A percentile compares a stretch with the other conserved stretches of the same genome.
Evolutionary conservation across 352 stramenopile genomes (phyloP).

Genomic region (Phytophthora macrochlamydospora): DNA sequence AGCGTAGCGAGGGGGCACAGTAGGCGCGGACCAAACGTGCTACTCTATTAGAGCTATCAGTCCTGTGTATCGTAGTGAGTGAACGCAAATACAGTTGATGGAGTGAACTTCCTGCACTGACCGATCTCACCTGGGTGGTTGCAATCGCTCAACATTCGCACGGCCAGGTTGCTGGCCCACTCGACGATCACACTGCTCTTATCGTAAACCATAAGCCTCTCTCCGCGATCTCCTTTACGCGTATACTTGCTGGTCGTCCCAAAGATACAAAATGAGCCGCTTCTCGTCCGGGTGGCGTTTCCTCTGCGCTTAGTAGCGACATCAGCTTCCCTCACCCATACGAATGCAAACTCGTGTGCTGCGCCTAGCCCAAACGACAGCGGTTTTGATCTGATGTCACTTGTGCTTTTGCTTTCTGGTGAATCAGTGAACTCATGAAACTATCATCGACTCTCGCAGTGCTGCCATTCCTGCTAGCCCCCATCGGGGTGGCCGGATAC

Average conservation of each 20-base stretch:
- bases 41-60: too few relatives aligned
- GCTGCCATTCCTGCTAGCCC: constrained; percentile 16
- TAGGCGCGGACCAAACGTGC: too few relatives aligned
- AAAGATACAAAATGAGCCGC: constrained; percentile 16
- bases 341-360: neutral
- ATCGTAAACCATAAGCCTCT: too few relatives aligned
- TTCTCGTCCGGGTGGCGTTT: neutral
- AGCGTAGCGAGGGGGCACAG: neutral
- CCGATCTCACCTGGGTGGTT: too few relatives aligned
- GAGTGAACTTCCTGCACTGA: too few relatives aligned
- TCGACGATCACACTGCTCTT: neutral
- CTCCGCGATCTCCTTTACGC: neutral
- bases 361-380: neutral
- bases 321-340: neutral
- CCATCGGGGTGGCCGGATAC: constrained; percentile 19
- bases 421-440: constrained; percentile 13
- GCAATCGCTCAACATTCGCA: neutral
- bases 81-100: too few relatives aligned
- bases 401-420: constrained; percentile 4
- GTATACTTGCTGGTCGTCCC: neutral
- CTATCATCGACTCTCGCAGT: constrained; percentile 6
- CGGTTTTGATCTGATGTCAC: neutral
- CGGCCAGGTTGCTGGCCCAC: neutral
- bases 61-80: too few relatives aligned
- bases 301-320: neutral